Evolutionary conservation across 208 protist genomes (phyloP).

Genomic region (Wallacemonas rigidus): DNA sequence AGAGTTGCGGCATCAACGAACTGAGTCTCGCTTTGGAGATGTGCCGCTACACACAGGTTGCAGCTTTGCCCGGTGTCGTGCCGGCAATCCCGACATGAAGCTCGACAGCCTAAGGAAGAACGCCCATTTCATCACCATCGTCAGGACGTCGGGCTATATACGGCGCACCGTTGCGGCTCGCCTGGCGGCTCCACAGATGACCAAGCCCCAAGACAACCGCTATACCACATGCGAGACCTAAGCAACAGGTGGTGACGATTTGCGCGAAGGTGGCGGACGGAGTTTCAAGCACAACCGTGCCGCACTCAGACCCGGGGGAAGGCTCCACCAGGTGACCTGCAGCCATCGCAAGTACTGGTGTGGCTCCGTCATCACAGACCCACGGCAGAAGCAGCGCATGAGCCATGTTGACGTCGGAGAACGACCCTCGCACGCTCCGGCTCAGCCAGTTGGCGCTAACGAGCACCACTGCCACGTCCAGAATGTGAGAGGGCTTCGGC

Average conservation of each 20-base stretch:
- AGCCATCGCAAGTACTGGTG: not conserved
- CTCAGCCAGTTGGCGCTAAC: not conserved
- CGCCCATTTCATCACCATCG: not conserved
- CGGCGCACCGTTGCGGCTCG: not conserved
- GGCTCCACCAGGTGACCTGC: not conserved
- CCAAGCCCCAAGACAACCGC: not conserved
- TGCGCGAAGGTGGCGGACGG: not conserved
- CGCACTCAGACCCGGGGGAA: not conserved
- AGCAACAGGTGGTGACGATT: not conserved
- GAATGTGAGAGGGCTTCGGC: not conserved
- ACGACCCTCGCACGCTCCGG: not conserved
- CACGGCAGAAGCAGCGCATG: conserved; percentile 3
- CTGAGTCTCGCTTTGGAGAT: too few species aligned
- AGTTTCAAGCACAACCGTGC: not conserved
- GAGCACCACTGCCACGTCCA: not conserved
- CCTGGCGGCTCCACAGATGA: not conserved
- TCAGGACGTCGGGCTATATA: not conserved
- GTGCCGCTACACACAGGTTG: too few species aligned
- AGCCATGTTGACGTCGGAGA: not conserved
- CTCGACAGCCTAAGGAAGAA: too few species aligned
- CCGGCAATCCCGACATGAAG: too few species aligned
- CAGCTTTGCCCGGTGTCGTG: too few species aligned
- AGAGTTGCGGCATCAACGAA: too few species aligned
- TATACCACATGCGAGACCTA: not conserved
- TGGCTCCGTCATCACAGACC: not conserved